Percentiles rank a stretch among this genome's conserved stretches.
phyloP scores from a whole-genome alignment of 169 alveolate species.

The Miamiensis avidus region DNA sequence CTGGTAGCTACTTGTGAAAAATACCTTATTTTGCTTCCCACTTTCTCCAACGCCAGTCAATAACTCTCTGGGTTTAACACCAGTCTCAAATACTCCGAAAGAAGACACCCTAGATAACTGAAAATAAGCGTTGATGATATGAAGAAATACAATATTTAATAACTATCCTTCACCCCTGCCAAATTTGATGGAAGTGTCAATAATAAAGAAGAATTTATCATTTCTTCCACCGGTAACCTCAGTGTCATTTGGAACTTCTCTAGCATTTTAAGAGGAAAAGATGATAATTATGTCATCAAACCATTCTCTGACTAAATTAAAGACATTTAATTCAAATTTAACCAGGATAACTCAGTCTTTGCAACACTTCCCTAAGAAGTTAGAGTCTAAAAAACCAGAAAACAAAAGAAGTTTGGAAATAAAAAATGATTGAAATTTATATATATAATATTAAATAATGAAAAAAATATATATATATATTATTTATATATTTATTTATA shows the following conservation, averaged over 20 bases:
- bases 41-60: conserved; percentile 35
- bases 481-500: too few relatives aligned
- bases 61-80: conserved; percentile 36
- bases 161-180: conserved; percentile 54
- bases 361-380: conserved; percentile 5
- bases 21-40: conserved; percentile 47
- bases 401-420: too few relatives aligned
- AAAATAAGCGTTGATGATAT: conserved; percentile 44
- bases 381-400: neutral
- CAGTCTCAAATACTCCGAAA: conserved; percentile 27
- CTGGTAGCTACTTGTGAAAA: conserved; percentile 59
- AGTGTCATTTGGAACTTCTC: conserved; percentile 56
- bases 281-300: conserved; percentile 40
- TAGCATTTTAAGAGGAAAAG: conserved; percentile 41
- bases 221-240: conserved; percentile 50
- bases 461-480: too few relatives aligned
- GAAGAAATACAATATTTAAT: conserved; percentile 25
- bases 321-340: conserved; percentile 45
- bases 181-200: conserved; percentile 41
- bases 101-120: conserved; percentile 46
- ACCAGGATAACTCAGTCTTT: conserved; percentile 40
- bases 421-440: neutral
- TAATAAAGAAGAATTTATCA: conserved; percentile 42
- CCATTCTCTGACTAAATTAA: conserved; percentile 39
- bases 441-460: too few relatives aligned